These are phyloP conservation scores for Botrytis galanthina DNA, from an alignment of 2,329 filamentous ascomycete genomes.

Conservation along the genomic window DNA sequence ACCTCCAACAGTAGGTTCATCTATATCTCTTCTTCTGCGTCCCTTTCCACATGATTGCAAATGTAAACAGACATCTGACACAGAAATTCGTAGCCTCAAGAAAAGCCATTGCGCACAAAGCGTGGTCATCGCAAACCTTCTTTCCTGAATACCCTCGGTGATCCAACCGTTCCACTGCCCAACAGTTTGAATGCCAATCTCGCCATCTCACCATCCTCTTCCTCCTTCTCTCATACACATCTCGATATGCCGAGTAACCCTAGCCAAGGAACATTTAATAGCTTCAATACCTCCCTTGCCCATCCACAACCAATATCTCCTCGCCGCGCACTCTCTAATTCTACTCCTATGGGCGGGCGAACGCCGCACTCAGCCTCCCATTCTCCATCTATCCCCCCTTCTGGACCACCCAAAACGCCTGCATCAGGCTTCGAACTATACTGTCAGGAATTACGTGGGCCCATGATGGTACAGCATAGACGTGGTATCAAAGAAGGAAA, in stretches of 20 bases:
- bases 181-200: slow-evolving; percentile 48
- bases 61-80: slow-evolving; percentile 25
- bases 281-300: slow-evolving; percentile 15
- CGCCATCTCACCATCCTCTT: slow-evolving; percentile 50
- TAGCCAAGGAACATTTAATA: slow-evolving; percentile 40
- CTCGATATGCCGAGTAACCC: slow-evolving; percentile 37
- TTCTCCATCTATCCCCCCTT: slow-evolving; percentile 21
- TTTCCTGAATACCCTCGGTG: slow-evolving; percentile 39
- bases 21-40: slow-evolving; percentile 22
- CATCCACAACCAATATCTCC: slow-evolving; percentile 27
- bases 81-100: slow-evolving; percentile 58
- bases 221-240: slow-evolving; percentile 52
- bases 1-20: slow-evolving; percentile 66
- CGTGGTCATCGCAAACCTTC: slow-evolving; percentile 65
- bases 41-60: slow-evolving; percentile 22
- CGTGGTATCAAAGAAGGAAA: slow-evolving; percentile 32
- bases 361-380: slow-evolving; percentile 18
- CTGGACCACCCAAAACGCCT: slow-evolving; percentile 21
- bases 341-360: slow-evolving; percentile 13
- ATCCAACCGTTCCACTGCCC: slow-evolving; percentile 42
- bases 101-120: slow-evolving; percentile 74
- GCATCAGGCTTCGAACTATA: slow-evolving; percentile 37
- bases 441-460: slow-evolving; percentile 32
- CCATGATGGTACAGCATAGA: slow-evolving; percentile 29
- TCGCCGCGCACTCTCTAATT: slow-evolving; percentile 12